These are phyloP conservation scores for Fusarium mangiferae DNA, from an alignment of 2,329 filamentous ascomycete genomes.

Conservation along the genomic window DNA sequence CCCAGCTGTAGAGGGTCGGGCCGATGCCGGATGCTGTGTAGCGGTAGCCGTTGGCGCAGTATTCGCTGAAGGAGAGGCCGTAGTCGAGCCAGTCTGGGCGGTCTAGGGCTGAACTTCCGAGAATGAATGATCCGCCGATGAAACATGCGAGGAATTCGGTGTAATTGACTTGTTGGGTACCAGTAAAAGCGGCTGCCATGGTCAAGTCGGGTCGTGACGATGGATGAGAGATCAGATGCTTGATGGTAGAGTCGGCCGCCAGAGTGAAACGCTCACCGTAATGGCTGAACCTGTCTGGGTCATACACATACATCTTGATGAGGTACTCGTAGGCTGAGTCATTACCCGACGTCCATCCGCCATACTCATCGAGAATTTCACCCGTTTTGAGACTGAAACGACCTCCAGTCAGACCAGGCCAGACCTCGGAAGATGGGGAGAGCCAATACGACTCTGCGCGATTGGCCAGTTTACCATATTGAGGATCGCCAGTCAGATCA, in stretches of 20 bases:
- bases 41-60: not conserved
- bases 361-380: slow-evolving; percentile 41
- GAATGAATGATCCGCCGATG: slow-evolving; percentile 71
- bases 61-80: slow-evolving; percentile 10
- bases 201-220: slow-evolving; percentile 77
- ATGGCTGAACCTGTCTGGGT: slow-evolving; percentile 61
- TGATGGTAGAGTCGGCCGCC: slow-evolving; percentile 56
- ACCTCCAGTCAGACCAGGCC: slow-evolving; percentile 15
- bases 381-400: slow-evolving; percentile 9
- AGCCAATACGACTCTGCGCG: slow-evolving; percentile 9
- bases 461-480: slow-evolving; percentile 3
- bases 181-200: slow-evolving; percentile 69
- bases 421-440: slow-evolving; percentile 11
- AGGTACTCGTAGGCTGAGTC: slow-evolving; percentile 71
- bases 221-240: slow-evolving; percentile 58
- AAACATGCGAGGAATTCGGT: slow-evolving; percentile 69
- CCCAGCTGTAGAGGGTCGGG: slow-evolving; percentile 8
- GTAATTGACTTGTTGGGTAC: slow-evolving; percentile 58
- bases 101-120: slow-evolving; percentile 64
- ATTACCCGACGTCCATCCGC: slow-evolving; percentile 67
- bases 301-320: slow-evolving; percentile 71
- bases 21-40: not conserved
- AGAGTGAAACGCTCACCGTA: slow-evolving; percentile 55
- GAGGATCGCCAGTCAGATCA: slow-evolving; percentile 4
- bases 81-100: slow-evolving; percentile 52